Base-by-base conservation (phyloP, 139 green algal species). In the Ettlia oleoabundans region DNA sequence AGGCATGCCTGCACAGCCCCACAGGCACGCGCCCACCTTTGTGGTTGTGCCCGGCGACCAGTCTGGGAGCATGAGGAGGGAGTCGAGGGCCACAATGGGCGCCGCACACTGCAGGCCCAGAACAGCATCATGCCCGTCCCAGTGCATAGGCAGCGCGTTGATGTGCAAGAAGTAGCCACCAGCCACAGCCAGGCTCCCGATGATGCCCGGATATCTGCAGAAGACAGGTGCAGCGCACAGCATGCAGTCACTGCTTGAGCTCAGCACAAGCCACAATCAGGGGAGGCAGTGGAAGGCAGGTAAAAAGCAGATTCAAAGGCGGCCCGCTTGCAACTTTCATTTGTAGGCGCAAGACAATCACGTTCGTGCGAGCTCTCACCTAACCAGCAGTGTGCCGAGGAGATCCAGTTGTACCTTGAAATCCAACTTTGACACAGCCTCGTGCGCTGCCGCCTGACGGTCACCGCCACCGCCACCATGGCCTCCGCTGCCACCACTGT, bases 11-110 rank as follows among this genome's bases (percentile, higher is more conserved):
- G 35, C 66, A 24, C 33, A 53, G 24, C 30, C 33, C 35, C 55
- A n/a, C 4, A 68, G 26, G 22, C 52, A n/a, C 35, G 19, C 51
- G 28, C 37, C 40, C 7, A 88, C 43, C 76, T 37, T 82, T 52
- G 35, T 86, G 43, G 32, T 73, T 62, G 30, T 83, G 15, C 18
- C 67, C 13, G 22, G 86, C 52, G 41, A 42, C 52, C 64, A 91
- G 66, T 91, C 77, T 3, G 88, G 88, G 30, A 90, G 69, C 80
- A 89, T 89, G 30, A 91, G 76, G 28, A 82, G 40, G 4, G 88
- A 80, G 32, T 91, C 85, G 10, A 88, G 51, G 1, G 42, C 38
- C 30, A 88, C 24, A 28, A 86, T 65, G 18, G 88, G 88, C 1
- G 71, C 51, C 35, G 86, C 84, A 15, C 80, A 70, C 15, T 41